Conservation (phyloP, 352 stramenopile genomes). For the Blastocystis sp. region DNA sequence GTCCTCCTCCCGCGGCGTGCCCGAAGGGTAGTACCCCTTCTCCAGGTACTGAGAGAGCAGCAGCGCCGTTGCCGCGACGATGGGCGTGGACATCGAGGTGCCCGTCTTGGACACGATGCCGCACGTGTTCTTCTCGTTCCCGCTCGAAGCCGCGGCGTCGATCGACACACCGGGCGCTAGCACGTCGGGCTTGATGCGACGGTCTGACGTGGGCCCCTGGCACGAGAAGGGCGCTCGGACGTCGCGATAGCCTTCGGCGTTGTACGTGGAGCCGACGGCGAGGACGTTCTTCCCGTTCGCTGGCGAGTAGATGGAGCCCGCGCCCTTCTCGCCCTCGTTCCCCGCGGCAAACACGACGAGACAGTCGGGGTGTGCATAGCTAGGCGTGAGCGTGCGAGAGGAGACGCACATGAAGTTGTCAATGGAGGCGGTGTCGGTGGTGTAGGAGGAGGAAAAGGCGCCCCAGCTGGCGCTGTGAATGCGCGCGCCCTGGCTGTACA, state of each 20-base stretch:
- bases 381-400: conserved; percentile 81
- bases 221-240: conserved; percentile 75
- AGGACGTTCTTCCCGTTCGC: conserved; percentile 85
- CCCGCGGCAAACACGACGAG: conserved; percentile 86
- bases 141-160: conserved; percentile 75
- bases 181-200: conserved; percentile 79
- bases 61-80: conserved; percentile 76
- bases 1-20: conserved; percentile 67
- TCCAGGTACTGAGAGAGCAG: conserved; percentile 78
- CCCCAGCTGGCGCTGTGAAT: conserved; percentile 78
- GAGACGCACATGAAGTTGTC: conserved; percentile 35
- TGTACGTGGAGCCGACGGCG: conserved; percentile 82
- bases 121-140: conserved; percentile 20
- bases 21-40: conserved; percentile 75
- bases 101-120: conserved; percentile 72
- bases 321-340: conserved; percentile 84
- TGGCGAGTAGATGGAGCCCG: conserved; percentile 79
- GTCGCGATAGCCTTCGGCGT: conserved; percentile 78
- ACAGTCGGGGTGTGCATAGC: conserved; percentile 84
- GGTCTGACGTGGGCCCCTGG: conserved; percentile 77
- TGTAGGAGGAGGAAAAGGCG: conserved; percentile 64
- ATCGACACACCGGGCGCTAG: conserved; percentile 77
- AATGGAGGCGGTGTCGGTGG: conserved; percentile 63
- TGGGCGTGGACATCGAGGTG: conserved; percentile 78
- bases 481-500: conserved; percentile 74